A percentile compares a stretch with the other conserved stretches of the same genome.
Evolutionary conservation across 805 yeast species (phyloP).

Genomic region (Kluyveromyces siamensis): DNA sequence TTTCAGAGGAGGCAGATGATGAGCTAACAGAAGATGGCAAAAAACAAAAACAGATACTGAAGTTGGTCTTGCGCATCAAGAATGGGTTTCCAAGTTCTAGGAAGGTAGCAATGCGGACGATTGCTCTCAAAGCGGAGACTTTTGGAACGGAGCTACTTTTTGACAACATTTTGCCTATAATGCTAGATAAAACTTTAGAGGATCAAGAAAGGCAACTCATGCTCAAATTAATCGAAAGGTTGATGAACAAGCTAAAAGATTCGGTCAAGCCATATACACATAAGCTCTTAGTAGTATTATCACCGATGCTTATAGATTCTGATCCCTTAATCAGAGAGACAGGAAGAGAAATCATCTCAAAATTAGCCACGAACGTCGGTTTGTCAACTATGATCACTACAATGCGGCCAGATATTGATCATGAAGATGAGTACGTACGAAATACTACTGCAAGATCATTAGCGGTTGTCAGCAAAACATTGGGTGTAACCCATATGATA

Average conservation of each 20-base stretch:
- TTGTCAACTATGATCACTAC: slow-evolving; percentile 69
- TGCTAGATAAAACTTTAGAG: slow-evolving; percentile 62
- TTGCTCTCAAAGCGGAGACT: slow-evolving; percentile 52
- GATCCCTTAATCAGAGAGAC: slow-evolving; percentile 66
- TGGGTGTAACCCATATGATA: slow-evolving; percentile 61
- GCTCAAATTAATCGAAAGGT: slow-evolving; percentile 65
- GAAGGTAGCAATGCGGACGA: slow-evolving; percentile 55
- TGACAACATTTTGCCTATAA: slow-evolving; percentile 62
- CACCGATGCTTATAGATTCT: slow-evolving; percentile 75
- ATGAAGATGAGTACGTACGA: slow-evolving; percentile 71
- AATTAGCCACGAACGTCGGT: slow-evolving; percentile 74
- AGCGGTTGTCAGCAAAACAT: slow-evolving; percentile 74
- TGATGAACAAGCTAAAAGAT: slow-evolving; percentile 57
- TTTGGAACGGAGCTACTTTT: slow-evolving; percentile 68
- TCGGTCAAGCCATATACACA: slow-evolving; percentile 64
- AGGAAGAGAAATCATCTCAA: slow-evolving; percentile 71
- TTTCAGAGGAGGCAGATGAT: slow-evolving; percentile 27
- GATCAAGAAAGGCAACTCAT: slow-evolving; percentile 78
- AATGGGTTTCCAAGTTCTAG: slow-evolving; percentile 68
- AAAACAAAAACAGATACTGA: slow-evolving; percentile 52
- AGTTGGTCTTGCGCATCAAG: slow-evolving; percentile 57
- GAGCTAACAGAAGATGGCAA: slow-evolving; percentile 42
- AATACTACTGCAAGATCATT: slow-evolving; percentile 68
- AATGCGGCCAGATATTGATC: slow-evolving; percentile 74
- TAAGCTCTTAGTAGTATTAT: slow-evolving; percentile 59